These are phyloP conservation scores for Phytophthora macrochlamydospora DNA, from an alignment of 352 stramenopile genomes.

Conservation along the genomic window DNA sequence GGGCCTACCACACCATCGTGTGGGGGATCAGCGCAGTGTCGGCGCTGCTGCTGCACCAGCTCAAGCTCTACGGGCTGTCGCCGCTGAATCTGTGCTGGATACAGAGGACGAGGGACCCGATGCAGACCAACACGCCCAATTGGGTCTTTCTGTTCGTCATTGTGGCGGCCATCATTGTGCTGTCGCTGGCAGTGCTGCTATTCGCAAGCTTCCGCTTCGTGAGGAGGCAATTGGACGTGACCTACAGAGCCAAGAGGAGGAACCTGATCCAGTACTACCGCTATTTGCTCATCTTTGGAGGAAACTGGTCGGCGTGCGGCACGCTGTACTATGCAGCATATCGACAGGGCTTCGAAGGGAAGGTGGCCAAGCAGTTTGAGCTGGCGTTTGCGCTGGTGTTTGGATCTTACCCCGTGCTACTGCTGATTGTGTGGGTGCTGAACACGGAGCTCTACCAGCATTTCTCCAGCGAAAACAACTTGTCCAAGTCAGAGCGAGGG, in stretches of 20 bases:
- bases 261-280: constrained; percentile 88
- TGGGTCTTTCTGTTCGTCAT: constrained; percentile 71
- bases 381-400: constrained; percentile 70
- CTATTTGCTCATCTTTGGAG: constrained; percentile 77
- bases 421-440: constrained; percentile 79
- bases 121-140: constrained; percentile 59
- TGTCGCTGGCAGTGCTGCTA: constrained; percentile 75
- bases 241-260: constrained; percentile 81
- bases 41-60: constrained; percentile 65
- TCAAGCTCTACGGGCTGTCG: constrained; percentile 65
- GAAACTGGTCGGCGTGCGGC: constrained; percentile 71
- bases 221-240: constrained; percentile 82
- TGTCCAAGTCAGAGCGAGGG: constrained; percentile 60
- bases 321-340: constrained; percentile 81
- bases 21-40: constrained; percentile 75
- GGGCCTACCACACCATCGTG: constrained; percentile 82
- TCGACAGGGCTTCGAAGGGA: constrained; percentile 61
- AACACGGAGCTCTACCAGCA: constrained; percentile 88
- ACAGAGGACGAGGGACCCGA: constrained; percentile 45
- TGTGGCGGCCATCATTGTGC: constrained; percentile 51
- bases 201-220: constrained; percentile 88
- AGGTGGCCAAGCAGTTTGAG: constrained; percentile 60
- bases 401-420: constrained; percentile 71
- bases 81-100: constrained; percentile 84
- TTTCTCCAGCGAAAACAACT: constrained; percentile 68